phyloP scores from a whole-genome alignment of 768 basidiomycete genomes.

The Mycena olivaceomarginata region DNA sequence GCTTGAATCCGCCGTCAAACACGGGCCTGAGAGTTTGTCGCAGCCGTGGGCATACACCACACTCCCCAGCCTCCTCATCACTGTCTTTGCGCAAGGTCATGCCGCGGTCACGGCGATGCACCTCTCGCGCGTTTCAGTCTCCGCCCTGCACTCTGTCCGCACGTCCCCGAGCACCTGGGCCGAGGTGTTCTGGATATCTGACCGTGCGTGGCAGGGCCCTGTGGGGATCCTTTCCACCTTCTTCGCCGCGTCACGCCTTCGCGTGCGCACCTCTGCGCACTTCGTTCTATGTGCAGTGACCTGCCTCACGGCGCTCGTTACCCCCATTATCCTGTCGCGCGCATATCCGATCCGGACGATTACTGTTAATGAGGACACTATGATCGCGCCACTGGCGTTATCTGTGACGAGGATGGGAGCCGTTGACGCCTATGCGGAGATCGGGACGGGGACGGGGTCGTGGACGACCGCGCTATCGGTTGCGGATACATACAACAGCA shows the following conservation, averaged over 20 bases:
- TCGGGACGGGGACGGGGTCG: constrained; percentile 40
- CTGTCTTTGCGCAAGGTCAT: constrained; percentile 44
- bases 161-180: constrained; percentile 45
- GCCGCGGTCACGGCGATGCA: constrained; percentile 39
- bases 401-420: constrained; percentile 14
- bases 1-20: constrained; percentile 34
- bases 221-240: constrained; percentile 36
- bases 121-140: constrained; percentile 40
- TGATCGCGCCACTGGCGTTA: constrained; percentile 37
- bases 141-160: constrained; percentile 34
- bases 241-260: constrained; percentile 19
- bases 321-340: constrained; percentile 43
- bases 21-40: constrained; percentile 29
- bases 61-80: constrained; percentile 38
- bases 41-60: constrained; percentile 40
- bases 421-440: constrained; percentile 42
- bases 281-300: constrained; percentile 42
- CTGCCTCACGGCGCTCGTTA: constrained; percentile 43
- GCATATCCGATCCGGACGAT: constrained; percentile 43
- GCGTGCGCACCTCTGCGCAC: constrained; percentile 38
- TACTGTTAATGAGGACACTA: constrained; percentile 18
- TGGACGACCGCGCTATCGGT: constrained; percentile 43
- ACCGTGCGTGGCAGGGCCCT: constrained; percentile 44
- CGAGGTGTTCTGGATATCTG: constrained; percentile 48
- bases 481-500: constrained; percentile 40